Evolutionary conservation across 2,329 filamentous ascomycete genomes (phyloP).

Genomic region (Chaetothyriales sp.): DNA sequence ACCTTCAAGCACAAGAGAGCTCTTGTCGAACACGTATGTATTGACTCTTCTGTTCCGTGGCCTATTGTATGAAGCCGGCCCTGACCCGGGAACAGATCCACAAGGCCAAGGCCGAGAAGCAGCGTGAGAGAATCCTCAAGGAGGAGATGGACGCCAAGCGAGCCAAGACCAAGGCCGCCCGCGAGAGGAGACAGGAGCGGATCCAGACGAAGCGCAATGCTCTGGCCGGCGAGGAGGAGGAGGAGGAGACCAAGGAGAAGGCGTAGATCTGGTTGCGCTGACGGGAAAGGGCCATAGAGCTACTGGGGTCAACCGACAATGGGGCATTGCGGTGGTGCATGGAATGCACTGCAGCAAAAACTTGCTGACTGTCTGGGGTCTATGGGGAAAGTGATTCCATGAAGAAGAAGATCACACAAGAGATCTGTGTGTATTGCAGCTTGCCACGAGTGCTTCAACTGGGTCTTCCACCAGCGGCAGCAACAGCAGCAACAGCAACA

Average conservation of each 20-base stretch:
- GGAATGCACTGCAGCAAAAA: neutral
- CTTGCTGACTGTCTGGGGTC: neutral
- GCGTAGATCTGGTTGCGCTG: neutral
- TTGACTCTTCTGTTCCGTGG: conserved; percentile 25
- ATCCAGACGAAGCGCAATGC: conserved; percentile 79
- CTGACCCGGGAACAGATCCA: conserved; percentile 57
- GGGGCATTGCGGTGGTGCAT: neutral
- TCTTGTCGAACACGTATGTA: conserved; percentile 98
- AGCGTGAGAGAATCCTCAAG: conserved; percentile 87
- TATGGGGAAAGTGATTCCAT: neutral
- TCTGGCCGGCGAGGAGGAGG: conserved; percentile 54
- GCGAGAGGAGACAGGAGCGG: conserved; percentile 95
- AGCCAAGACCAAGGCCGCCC: conserved; percentile 99
- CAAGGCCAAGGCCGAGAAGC: conserved; percentile 99
- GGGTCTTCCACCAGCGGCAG: conserved; percentile 1
- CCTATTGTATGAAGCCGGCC: conserved; percentile 16
- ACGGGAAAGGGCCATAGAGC: neutral
- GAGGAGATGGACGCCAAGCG: conserved; percentile 99
- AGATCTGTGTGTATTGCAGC: neutral
- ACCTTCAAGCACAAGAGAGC: conserved; percentile 99
- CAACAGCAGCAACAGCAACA: conserved; percentile 1
- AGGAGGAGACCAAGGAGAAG: conserved; percentile 24
- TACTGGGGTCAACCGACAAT: neutral
- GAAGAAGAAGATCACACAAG: neutral
- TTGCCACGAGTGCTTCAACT: neutral